Evolutionary conservation across 345 rosid species (phyloP).

Genomic region (Euphorbia pulcherrima): DNA sequence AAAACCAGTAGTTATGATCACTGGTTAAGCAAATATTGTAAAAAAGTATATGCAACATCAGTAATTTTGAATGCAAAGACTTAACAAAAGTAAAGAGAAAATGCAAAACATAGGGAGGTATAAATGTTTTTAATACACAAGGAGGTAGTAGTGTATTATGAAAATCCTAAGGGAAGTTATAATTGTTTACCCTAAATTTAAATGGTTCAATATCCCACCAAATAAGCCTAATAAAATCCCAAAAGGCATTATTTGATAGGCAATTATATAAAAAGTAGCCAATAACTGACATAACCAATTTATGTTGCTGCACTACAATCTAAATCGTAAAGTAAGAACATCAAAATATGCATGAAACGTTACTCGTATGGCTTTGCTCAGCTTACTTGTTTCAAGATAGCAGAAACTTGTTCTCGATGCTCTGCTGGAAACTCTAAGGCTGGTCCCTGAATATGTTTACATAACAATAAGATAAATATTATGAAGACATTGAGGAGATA

Average conservation of each 20-base stretch:
- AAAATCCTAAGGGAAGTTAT: no score
- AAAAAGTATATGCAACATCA: no score
- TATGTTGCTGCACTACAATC: neutral
- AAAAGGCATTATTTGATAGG: neutral
- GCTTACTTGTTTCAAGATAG: slow-evolving; percentile 42
- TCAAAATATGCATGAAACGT: neutral
- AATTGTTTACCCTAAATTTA: no score
- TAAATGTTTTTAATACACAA: no score
- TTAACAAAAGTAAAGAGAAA: no score
- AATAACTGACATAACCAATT: neutral
- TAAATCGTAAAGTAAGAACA: slow-evolving; percentile 3
- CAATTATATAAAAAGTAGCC: neutral
- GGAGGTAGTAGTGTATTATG: no score
- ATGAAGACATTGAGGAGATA: neutral
- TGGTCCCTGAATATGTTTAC: slow-evolving; percentile 34
- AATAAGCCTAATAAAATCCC: neutral
- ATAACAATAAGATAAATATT: slow-evolving; percentile 8
- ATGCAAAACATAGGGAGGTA: no score
- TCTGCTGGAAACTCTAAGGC: slow-evolving; percentile 22
- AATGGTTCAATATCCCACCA: neutral
- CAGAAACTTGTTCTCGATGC: slow-evolving; percentile 20
- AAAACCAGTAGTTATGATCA: no score
- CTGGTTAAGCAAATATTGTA: no score
- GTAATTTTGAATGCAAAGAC: no score
- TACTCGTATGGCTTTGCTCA: neutral